A percentile compares a stretch with the other conserved stretches of the same genome.
These are phyloP conservation scores for Platanthera guangdongensis DNA, from an alignment of 106 monocot genomes.

Conservation along the genomic window DNA sequence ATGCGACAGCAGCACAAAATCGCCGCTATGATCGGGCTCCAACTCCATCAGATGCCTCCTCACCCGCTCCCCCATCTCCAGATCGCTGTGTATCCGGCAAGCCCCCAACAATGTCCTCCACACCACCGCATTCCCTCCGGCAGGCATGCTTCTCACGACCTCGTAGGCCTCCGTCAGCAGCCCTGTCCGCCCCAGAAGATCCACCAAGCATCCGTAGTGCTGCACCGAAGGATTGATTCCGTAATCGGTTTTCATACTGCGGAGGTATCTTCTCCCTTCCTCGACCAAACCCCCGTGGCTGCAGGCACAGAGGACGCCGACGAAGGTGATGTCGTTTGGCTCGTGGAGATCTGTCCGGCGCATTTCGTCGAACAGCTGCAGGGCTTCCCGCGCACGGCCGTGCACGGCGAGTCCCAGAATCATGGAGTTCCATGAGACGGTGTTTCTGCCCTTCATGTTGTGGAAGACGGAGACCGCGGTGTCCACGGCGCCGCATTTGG, in stretches of 20 bases:
- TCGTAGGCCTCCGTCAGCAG: slow-evolving; percentile 40
- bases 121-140: slow-evolving; percentile 44
- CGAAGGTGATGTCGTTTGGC: slow-evolving; percentile 52
- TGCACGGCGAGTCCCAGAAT: slow-evolving; percentile 54
- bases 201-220: slow-evolving; percentile 61
- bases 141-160: slow-evolving; percentile 34
- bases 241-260: slow-evolving; percentile 24
- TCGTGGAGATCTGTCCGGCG: slow-evolving; percentile 11
- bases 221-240: slow-evolving; percentile 26
- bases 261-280: slow-evolving; percentile 33
- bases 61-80: slow-evolving; percentile 32
- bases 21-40: slow-evolving; percentile 54
- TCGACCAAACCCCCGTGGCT: slow-evolving; percentile 50
- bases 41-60: slow-evolving; percentile 25
- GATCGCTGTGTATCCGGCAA: slow-evolving; percentile 38
- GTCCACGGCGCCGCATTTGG: slow-evolving; percentile 53
- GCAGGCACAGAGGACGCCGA: slow-evolving; percentile 48
- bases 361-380: slow-evolving; percentile 38
- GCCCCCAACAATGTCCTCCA: slow-evolving; percentile 62
- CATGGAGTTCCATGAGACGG: slow-evolving; percentile 54
- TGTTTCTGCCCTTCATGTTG: slow-evolving; percentile 38
- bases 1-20: slow-evolving; percentile 43
- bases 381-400: slow-evolving; percentile 25
- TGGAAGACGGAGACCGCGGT: slow-evolving; percentile 27
- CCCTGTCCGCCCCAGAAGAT: slow-evolving; percentile 54